Evolutionary conservation across 805 yeast species (phyloP).

Genomic region (Saturnispora galanensis): DNA sequence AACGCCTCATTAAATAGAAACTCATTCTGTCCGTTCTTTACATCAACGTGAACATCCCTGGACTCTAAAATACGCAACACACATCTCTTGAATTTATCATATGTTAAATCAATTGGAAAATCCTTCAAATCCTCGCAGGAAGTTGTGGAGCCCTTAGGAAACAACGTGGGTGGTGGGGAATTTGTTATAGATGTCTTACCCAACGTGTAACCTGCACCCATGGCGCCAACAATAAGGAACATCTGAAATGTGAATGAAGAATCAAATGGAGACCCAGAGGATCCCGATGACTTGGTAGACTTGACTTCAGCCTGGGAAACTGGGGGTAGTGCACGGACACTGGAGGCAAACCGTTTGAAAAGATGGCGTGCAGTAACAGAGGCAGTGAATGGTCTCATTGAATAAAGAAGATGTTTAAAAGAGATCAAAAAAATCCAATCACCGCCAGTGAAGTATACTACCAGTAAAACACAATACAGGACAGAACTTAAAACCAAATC

Average conservation of each 20-base stretch:
- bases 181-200: slow-evolving; percentile 20
- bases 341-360: neutral
- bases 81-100: slow-evolving; percentile 22
- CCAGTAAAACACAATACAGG: too few species aligned
- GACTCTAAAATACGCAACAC: slow-evolving; percentile 18
- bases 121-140: slow-evolving; percentile 14
- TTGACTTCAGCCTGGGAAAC: neutral
- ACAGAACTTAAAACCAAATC: too few species aligned
- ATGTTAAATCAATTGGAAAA: slow-evolving; percentile 10
- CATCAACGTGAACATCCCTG: slow-evolving; percentile 15
- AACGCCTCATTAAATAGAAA: slow-evolving; percentile 8
- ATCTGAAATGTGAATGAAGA: slow-evolving; percentile 22
- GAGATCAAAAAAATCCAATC: too few species aligned
- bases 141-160: slow-evolving; percentile 22
- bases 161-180: slow-evolving; percentile 23
- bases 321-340: slow-evolving; percentile 1
- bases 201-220: slow-evolving; percentile 27
- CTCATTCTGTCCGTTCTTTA: slow-evolving; percentile 13
- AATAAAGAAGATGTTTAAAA: too few species aligned
- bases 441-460: too few species aligned
- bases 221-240: slow-evolving; percentile 22
- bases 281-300: neutral
- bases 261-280: slow-evolving; percentile 14
- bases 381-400: neutral
- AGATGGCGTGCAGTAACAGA: neutral